These are phyloP conservation scores for Dendrostoma leiphaemia DNA, from an alignment of 2,329 filamentous ascomycete genomes.

Conservation along the genomic window DNA sequence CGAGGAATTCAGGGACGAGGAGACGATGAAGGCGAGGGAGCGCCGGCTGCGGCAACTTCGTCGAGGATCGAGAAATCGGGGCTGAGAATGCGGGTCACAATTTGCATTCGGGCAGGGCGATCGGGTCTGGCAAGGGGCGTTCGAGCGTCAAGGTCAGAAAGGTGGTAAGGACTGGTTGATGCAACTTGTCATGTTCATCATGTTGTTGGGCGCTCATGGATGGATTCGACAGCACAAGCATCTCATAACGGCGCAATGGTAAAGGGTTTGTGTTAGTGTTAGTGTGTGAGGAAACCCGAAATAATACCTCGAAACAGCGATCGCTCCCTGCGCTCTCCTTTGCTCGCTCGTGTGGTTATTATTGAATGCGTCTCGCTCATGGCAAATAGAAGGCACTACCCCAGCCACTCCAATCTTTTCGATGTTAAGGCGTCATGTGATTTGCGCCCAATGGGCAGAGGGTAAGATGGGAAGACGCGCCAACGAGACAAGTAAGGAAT, in stretches of 20 bases:
- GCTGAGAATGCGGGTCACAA: not conserved
- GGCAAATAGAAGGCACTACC: too few species aligned
- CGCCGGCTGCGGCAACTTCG: slow-evolving; percentile 60
- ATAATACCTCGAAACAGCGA: slow-evolving; percentile 14
- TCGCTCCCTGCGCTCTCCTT: not conserved
- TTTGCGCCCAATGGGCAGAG: too few species aligned
- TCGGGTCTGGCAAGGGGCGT: not conserved
- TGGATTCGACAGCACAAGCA: slow-evolving; percentile 4
- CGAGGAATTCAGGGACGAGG: slow-evolving; percentile 57
- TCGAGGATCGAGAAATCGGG: slow-evolving; percentile 16
- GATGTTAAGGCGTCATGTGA: too few species aligned
- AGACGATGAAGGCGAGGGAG: slow-evolving; percentile 56
- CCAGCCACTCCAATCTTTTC: too few species aligned
- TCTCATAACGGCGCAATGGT: not conserved
- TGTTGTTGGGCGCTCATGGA: not conserved
- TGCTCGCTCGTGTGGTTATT: not conserved
- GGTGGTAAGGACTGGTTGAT: not conserved
- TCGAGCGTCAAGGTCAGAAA: not conserved
- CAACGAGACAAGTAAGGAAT: not conserved
- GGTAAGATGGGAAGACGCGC: not conserved
- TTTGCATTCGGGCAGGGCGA: not conserved
- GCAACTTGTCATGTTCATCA: not conserved
- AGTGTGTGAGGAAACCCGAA: slow-evolving; percentile 5
- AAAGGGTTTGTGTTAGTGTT: not conserved
- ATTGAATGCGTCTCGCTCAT: too few species aligned